Percentiles rank a stretch among this genome's conserved stretches.
Evolutionary conservation across 2,329 filamentous ascomycete species (phyloP).

Genomic region (Colletotrichum tofieldiae): DNA sequence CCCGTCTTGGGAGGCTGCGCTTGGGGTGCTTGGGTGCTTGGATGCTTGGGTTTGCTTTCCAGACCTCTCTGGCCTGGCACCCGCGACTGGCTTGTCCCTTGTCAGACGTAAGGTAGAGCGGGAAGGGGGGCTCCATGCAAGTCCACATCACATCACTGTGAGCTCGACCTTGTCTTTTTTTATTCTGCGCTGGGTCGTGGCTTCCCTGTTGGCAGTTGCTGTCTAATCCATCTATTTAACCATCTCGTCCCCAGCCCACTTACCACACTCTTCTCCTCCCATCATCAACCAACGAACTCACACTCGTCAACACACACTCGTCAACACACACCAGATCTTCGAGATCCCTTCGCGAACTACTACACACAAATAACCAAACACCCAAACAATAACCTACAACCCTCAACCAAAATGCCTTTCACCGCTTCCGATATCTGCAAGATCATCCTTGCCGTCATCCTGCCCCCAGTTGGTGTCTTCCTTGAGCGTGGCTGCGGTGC

Average conservation of each 20-base stretch:
- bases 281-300: conserved; percentile 33
- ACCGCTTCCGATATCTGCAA: conserved; percentile 73
- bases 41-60: not conserved
- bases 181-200: conserved; percentile 12
- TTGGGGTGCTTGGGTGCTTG: conserved; percentile 33
- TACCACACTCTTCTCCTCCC: not conserved
- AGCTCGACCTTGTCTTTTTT: conserved; percentile 34
- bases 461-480: conserved; percentile 93
- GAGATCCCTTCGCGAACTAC: conserved; percentile 28
- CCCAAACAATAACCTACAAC: conserved; percentile 1
- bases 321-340: conserved; percentile 11
- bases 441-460: conserved; percentile 88
- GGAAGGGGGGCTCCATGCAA: conserved; percentile 42
- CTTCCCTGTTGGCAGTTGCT: not conserved
- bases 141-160: conserved; percentile 44
- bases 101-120: conserved; percentile 40
- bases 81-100: conserved; percentile 40
- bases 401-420: conserved; percentile 68
- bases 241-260: conserved; percentile 36
- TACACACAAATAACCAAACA: conserved; percentile 21
- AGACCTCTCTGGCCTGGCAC: conserved; percentile 28
- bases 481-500: conserved; percentile 92
- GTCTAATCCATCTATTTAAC: conserved; percentile 21
- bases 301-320: conserved; percentile 9
- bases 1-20: conserved; percentile 29